Conservation (phyloP, 2,329 filamentous ascomycete species). For the Nothopassalora personata region DNA sequence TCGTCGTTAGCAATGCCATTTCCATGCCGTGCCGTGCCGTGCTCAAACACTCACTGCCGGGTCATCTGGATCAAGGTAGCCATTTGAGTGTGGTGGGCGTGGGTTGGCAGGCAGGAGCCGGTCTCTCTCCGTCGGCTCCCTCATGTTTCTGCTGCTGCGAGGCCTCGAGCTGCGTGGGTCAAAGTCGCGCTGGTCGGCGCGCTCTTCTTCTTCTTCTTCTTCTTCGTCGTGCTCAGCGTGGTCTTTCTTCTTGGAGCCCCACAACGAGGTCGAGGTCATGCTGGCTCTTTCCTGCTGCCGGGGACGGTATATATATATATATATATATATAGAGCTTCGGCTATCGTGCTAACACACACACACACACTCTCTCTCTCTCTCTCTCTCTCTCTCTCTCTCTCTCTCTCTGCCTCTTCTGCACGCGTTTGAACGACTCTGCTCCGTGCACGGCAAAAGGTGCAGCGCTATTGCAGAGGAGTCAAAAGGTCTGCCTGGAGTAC, state of each 20-base stretch:
- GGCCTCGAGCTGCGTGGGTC: constrained; percentile 8
- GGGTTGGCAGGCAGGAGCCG: constrained; percentile 57
- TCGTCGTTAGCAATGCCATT: constrained; percentile 17
- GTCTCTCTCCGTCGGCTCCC: constrained; percentile 55
- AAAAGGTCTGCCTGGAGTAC: not conserved
- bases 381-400: not conserved
- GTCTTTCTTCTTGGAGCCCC: constrained; percentile 49
- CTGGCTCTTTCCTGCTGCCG: not conserved
- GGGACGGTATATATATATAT: not conserved
- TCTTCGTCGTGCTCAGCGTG: constrained; percentile 31
- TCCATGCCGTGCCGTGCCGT: not conserved
- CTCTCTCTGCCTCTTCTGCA: not conserved
- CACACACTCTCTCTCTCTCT: no score
- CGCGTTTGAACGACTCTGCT: not conserved
- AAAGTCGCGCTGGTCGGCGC: constrained; percentile 27
- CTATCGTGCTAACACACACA: not conserved
- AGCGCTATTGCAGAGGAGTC: not conserved
- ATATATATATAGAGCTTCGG: not conserved
- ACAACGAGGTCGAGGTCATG: constrained; percentile 39
- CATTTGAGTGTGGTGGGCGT: constrained; percentile 58
- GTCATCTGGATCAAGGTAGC: constrained; percentile 71
- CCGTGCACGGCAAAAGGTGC: not conserved
- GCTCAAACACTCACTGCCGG: constrained; percentile 58
- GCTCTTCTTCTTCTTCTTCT: no score
- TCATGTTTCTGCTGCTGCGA: constrained; percentile 19